Percentiles rank a stretch among this genome's conserved stretches.
phyloP scores from a whole-genome alignment of 2,329 filamentous ascomycete species.

The Microdochium nivale region DNA sequence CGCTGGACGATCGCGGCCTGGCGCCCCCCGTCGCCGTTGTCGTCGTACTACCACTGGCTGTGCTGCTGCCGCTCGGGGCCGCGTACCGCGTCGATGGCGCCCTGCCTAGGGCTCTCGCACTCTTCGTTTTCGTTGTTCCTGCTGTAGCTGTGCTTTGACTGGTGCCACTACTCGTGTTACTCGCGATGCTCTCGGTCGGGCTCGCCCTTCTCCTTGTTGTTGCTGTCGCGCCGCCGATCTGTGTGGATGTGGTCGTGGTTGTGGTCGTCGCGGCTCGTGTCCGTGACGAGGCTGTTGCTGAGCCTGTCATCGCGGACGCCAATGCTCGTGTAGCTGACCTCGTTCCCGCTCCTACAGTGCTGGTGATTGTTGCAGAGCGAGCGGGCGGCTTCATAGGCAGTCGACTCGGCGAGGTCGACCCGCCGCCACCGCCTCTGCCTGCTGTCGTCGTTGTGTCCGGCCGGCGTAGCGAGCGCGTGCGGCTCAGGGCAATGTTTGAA shows the following conservation, averaged over 20 bases:
- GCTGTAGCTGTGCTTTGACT: conserved; percentile 11
- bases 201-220: too few species aligned
- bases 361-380: conserved; percentile 20
- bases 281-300: background rate
- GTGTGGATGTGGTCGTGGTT: background rate
- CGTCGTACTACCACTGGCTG: background rate
- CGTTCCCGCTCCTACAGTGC: conserved; percentile 7
- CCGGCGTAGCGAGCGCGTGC: conserved; percentile 40
- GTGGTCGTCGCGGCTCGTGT: background rate
- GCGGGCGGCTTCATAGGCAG: conserved; percentile 37
- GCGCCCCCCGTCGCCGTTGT: conserved; percentile 1
- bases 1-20: background rate
- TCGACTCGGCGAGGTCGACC: conserved; percentile 22
- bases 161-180: conserved; percentile 2
- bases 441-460: conserved; percentile 14
- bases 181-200: too few species aligned
- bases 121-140: conserved; percentile 5
- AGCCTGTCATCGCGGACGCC: background rate
- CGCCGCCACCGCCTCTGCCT: conserved; percentile 1
- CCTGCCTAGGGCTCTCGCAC: conserved; percentile 9
- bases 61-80: conserved; percentile 1
- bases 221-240: too few species aligned
- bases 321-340: background rate
- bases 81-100: conserved; percentile 15
- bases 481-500: conserved; percentile 23